A percentile compares a stretch with the other conserved stretches of the same genome.
phyloP scores from a whole-genome alignment of 106 monocot genomes.

The Iris macrosiphon region DNA sequence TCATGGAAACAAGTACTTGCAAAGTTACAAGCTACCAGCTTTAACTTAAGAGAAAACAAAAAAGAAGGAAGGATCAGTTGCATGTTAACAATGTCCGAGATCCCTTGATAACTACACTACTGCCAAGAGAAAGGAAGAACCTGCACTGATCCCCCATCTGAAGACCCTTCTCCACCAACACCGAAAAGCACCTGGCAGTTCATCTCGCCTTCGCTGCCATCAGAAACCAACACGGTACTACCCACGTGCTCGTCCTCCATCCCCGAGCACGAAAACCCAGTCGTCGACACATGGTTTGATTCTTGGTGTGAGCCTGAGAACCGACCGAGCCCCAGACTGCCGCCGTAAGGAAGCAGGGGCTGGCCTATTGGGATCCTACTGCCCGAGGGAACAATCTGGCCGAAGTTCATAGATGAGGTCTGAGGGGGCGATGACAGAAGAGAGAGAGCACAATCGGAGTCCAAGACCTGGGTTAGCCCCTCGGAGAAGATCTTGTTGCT shows the following conservation, averaged over 20 bases:
- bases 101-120: too few relatives aligned
- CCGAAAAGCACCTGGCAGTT: constrained; percentile 36
- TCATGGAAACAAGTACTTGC: too few relatives aligned
- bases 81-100: too few relatives aligned
- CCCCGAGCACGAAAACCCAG: constrained; percentile 47
- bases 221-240: constrained; percentile 30
- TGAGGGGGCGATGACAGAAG: constrained; percentile 91
- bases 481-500: constrained; percentile 34
- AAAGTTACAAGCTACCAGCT: too few relatives aligned
- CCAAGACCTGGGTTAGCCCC: constrained; percentile 33
- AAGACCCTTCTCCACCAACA: constrained; percentile 30
- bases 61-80: too few relatives aligned
- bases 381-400: constrained; percentile 30
- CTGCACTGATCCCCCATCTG: constrained; percentile 29
- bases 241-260: constrained; percentile 25
- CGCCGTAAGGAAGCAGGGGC: constrained; percentile 24
- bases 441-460: constrained; percentile 95
- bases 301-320: constrained; percentile 20
- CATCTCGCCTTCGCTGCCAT: constrained; percentile 17
- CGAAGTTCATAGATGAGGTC: constrained; percentile 29
- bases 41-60: too few relatives aligned
- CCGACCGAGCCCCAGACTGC: constrained; percentile 14
- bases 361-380: constrained; percentile 47
- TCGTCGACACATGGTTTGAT: constrained; percentile 26
- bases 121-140: constrained; percentile 60